Evolutionary conservation across 257 asterid genomes (phyloP), one percentile per base, ranked within the genome.

Genomic region (Scutellaria baicalensis): DNA sequence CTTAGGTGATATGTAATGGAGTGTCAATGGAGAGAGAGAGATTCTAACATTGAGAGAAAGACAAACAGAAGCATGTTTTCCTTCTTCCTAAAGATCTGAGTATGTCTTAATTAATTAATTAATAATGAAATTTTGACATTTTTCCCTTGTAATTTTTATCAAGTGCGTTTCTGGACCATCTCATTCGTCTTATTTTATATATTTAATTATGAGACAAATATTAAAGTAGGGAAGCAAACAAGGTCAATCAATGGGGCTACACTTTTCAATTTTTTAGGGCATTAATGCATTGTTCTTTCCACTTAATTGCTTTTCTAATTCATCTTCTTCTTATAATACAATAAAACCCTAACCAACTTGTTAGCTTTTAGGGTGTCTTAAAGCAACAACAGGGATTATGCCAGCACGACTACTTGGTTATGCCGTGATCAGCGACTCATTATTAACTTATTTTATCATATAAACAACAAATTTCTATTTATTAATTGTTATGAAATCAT

Each of bases 61-160:
- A 91, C 96, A 86, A 86, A 73, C 92, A 88, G 89, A 91, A 84
- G 70, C 79, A 77, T 80, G 84, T 66, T 77, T 76, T 27, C 74
- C 83, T 81, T 82, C 84, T 14, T 77, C 89, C 81, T 85, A 83
- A 89, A 89, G 86, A 89, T 89, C 88, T 78, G 91, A 88, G 79
- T 79, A 84, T 66, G 78, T 80, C 27, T 20, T 77, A 61, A 71
- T 68, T 39, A 79, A 54, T 65, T 71, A 20, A 68, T 20, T 23
- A 21, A 8, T 6, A 31, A 52, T 58, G 63, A 71, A 82, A 36
- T 10, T 85, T 86, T 78, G 96, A 78, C 81, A 68, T 74, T 82
- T 87, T 86, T 83, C 92, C 63, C 90, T 89, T 89, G 98, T 88
- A 78, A 78, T 81, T 74, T 76, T 76, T 76, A 31, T 54, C 71